These are phyloP conservation scores for Didymella lethalis DNA, from an alignment of 2,329 filamentous ascomycete genomes.

Conservation along the genomic window DNA sequence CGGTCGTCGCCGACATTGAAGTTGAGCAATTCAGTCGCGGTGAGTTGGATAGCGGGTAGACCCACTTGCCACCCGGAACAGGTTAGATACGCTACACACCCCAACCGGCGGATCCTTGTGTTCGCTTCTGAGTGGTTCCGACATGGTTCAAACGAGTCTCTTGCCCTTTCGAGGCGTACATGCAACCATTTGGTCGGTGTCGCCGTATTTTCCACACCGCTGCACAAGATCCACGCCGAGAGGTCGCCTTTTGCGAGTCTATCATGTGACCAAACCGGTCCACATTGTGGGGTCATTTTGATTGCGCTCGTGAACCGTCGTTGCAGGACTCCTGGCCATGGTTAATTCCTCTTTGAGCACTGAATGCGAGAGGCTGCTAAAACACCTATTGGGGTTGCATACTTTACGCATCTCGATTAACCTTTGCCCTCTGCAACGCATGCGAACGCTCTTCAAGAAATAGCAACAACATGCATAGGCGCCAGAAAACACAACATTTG, in stretches of 20 bases:
- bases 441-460: conserved; percentile 1
- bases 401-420: conserved; percentile 7
- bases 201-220: conserved; percentile 33
- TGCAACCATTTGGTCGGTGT: conserved; percentile 28
- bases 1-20: conserved; percentile 18
- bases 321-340: conserved; percentile 9
- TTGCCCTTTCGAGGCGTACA: conserved; percentile 27
- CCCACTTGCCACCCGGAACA: conserved; percentile 24
- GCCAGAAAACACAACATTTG: conserved; percentile 8
- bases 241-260: conserved; percentile 21
- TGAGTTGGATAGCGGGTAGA: conserved; percentile 31
- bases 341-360: conserved; percentile 12
- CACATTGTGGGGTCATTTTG: conserved; percentile 18
- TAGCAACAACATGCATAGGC: conserved; percentile 8
- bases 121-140: conserved; percentile 27
- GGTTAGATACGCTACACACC: conserved; percentile 25
- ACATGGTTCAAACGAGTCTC: conserved; percentile 9
- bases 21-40: conserved; percentile 28
- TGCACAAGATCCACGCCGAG: conserved; percentile 25
- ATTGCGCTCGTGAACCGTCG: conserved; percentile 12
- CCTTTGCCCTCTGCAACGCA: conserved; percentile 4
- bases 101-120: conserved; percentile 22
- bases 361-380: conserved; percentile 14
- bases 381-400: conserved; percentile 7
- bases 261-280: conserved; percentile 28